Evolutionary conservation across 345 rosid species (phyloP).

Genomic region (Acer saccharum): DNA sequence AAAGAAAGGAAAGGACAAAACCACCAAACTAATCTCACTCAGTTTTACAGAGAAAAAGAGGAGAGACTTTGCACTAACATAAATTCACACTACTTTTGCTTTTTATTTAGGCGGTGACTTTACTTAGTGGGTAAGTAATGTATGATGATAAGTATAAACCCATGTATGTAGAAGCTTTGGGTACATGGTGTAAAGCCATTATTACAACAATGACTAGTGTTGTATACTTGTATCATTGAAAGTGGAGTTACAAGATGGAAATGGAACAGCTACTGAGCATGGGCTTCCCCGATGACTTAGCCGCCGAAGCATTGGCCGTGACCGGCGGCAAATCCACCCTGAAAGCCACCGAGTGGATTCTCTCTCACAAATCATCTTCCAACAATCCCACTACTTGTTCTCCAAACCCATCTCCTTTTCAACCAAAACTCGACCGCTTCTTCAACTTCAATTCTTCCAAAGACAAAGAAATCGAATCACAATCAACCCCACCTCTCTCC

Average conservation of each 20-base stretch:
- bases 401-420: slow-evolving; percentile 24
- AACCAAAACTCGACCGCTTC: slow-evolving; percentile 65
- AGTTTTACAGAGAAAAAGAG: no score
- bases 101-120: no score
- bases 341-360: slow-evolving; percentile 73
- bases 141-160: no score
- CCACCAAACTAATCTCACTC: no score
- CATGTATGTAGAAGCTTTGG: no score
- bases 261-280: slow-evolving; percentile 63
- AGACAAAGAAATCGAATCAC: slow-evolving; percentile 5
- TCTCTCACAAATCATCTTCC: slow-evolving; percentile 39
- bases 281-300: slow-evolving; percentile 60
- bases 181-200: no score
- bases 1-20: no score
- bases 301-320: slow-evolving; percentile 58
- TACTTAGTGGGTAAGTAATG: no score
- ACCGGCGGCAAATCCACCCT: slow-evolving; percentile 63
- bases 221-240: no score
- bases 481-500: slow-evolving; percentile 6
- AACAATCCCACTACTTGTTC: not conserved
- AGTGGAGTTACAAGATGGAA: slow-evolving; percentile 26
- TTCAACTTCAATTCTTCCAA: slow-evolving; percentile 40
- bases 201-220: no score
- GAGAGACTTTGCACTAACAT: no score
- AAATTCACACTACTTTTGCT: no score